phyloP scores from a whole-genome alignment of 805 yeast genomes.

The Starmerella geochares region DNA sequence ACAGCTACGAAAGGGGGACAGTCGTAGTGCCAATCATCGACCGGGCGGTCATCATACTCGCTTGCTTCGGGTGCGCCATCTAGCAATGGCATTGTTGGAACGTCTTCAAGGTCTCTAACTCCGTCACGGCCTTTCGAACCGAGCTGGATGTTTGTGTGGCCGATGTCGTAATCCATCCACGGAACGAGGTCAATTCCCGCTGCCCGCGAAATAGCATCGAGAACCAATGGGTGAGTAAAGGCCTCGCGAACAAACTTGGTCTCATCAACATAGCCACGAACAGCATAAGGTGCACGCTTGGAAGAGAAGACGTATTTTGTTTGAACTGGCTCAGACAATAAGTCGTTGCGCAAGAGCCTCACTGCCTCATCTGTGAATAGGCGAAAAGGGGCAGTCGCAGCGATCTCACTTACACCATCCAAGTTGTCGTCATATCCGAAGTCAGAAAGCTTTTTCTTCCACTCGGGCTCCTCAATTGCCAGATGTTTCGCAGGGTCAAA shows the following conservation, averaged over 20 bases:
- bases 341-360: constrained; percentile 47
- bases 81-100: constrained; percentile 11
- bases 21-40: constrained; percentile 55
- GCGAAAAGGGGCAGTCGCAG: constrained; percentile 52
- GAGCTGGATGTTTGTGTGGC: constrained; percentile 39
- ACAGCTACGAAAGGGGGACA: constrained; percentile 59
- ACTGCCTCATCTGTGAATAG: constrained; percentile 52
- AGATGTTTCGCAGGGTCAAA: constrained; percentile 35
- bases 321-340: constrained; percentile 34
- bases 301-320: constrained; percentile 33
- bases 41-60: constrained; percentile 30
- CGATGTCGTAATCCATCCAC: constrained; percentile 50
- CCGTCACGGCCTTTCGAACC: constrained; percentile 14
- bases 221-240: constrained; percentile 50
- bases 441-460: constrained; percentile 40
- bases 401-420: constrained; percentile 45
- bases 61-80: constrained; percentile 8
- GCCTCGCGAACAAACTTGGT: constrained; percentile 47
- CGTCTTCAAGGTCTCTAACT: constrained; percentile 9
- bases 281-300: constrained; percentile 28
- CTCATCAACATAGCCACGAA: constrained; percentile 43
- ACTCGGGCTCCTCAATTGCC: constrained; percentile 29
- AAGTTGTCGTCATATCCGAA: constrained; percentile 38
- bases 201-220: constrained; percentile 45
- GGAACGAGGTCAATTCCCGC: constrained; percentile 49